A percentile compares a stretch with the other conserved stretches of the same genome.
These are phyloP conservation scores for Termitomyces sp. DNA, from an alignment of 1,284 basidiomycete species.

Conservation along the genomic window DNA sequence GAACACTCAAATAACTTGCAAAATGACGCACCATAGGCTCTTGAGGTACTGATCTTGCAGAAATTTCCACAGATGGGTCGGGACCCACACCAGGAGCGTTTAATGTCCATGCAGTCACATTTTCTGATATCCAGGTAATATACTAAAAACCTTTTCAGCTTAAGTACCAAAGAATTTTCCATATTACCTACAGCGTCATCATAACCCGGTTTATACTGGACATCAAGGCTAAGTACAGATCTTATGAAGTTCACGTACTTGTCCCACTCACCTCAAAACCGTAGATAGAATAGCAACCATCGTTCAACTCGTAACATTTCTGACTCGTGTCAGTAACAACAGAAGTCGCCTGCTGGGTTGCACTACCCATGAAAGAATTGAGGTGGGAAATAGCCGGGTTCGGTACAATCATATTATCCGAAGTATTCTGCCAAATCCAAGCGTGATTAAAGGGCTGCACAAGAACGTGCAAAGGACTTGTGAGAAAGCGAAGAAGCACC, in stretches of 20 bases:
- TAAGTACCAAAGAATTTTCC: neutral
- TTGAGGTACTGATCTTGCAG: slow-evolving; percentile 58
- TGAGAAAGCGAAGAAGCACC: neutral
- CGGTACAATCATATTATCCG: slow-evolving; percentile 42
- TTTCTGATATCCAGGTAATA: slow-evolving; percentile 65
- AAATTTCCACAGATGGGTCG: slow-evolving; percentile 51
- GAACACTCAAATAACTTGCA: neutral
- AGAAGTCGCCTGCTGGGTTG: slow-evolving; percentile 60
- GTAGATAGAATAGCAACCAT: slow-evolving; percentile 43
- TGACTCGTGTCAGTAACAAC: slow-evolving; percentile 39
- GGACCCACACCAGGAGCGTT: slow-evolving; percentile 59
- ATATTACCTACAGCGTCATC: slow-evolving; percentile 41
- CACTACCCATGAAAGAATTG: slow-evolving; percentile 54
- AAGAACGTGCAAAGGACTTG: slow-evolving; percentile 16
- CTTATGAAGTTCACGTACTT: no score
- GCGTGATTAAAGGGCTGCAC: slow-evolving; percentile 39
- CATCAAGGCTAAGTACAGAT: neutral
- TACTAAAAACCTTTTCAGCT: slow-evolving; percentile 36
- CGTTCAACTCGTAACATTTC: slow-evolving; percentile 38
- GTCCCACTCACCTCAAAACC: slow-evolving; percentile 40
- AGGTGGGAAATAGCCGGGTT: slow-evolving; percentile 42
- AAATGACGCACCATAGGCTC: slow-evolving; percentile 62
- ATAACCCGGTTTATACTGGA: slow-evolving; percentile 52
- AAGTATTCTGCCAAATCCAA: slow-evolving; percentile 44
- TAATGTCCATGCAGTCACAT: slow-evolving; percentile 61